Percentiles rank a stretch among this genome's conserved stretches.
Conservation (phyloP, 345 rosid species). For the Litchi chinensis region DNA sequence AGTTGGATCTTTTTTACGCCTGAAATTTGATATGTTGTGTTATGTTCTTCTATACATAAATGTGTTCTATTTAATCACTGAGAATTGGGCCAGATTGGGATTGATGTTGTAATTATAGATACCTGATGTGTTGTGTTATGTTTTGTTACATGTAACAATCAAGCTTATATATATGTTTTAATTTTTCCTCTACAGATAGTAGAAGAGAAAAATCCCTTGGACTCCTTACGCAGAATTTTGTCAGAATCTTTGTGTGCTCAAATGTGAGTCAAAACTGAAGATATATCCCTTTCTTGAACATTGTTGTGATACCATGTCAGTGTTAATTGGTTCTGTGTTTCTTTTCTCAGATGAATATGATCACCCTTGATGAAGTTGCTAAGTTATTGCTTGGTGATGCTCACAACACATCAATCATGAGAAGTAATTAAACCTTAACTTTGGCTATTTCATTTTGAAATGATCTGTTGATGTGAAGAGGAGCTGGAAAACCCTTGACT, state of each 20-base stretch:
- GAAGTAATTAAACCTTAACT: slow-evolving; percentile 51
- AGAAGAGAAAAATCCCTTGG: slow-evolving; percentile 87
- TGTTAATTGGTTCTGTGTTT: slow-evolving; percentile 12
- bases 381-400: slow-evolving; percentile 74
- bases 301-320: background rate
- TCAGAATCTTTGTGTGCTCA: slow-evolving; percentile 80
- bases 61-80: background rate
- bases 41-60: background rate
- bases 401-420: slow-evolving; percentile 66
- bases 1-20: background rate
- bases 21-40: background rate
- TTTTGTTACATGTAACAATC: background rate
- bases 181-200: slow-evolving; percentile 47
- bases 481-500: slow-evolving; percentile 17
- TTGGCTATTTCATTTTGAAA: background rate
- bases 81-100: background rate
- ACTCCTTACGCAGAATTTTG: slow-evolving; percentile 85
- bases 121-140: background rate
- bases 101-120: background rate
- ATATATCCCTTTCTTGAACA: background rate
- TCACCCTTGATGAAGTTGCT: slow-evolving; percentile 88
- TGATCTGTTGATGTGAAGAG: background rate
- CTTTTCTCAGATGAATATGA: slow-evolving; percentile 53
- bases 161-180: slow-evolving; percentile 10
- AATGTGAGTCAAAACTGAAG: slow-evolving; percentile 49